phyloP scores from a whole-genome alignment of 164 flowering plant genomes.

The Annona cherimola region DNA sequence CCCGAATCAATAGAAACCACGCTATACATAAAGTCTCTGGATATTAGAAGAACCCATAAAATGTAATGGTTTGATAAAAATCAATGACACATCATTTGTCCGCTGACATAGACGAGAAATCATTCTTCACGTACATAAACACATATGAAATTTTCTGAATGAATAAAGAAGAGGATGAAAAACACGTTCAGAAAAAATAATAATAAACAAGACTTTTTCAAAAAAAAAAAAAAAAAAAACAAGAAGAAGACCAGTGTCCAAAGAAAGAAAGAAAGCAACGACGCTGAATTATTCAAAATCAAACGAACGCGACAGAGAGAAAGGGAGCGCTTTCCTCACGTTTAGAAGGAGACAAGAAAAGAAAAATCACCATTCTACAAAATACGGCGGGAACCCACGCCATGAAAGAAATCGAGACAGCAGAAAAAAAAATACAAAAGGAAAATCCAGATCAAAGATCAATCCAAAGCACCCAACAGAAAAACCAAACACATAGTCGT shows the following conservation, averaged over 20 bases:
- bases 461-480: background rate
- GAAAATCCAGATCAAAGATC: background rate
- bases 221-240: too few species aligned
- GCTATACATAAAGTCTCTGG: background rate
- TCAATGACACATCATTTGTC: too few species aligned
- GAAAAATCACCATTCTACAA: background rate
- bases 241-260: background rate
- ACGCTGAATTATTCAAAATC: background rate
- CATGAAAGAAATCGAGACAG: background rate
- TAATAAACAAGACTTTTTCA: background rate
- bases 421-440: background rate
- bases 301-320: background rate
- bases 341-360: background rate
- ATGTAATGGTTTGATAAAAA: too few species aligned
- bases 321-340: background rate
- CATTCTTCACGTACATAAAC: too few species aligned
- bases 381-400: background rate
- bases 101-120: background rate
- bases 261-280: background rate
- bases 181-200: background rate
- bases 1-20: background rate
- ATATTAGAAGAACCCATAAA: background rate
- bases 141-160: too few species aligned
- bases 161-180: too few species aligned
- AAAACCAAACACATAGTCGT: background rate